phyloP scores from a whole-genome alignment of 2,329 filamentous ascomycete genomes.

The Dactylellina drechsleri region DNA sequence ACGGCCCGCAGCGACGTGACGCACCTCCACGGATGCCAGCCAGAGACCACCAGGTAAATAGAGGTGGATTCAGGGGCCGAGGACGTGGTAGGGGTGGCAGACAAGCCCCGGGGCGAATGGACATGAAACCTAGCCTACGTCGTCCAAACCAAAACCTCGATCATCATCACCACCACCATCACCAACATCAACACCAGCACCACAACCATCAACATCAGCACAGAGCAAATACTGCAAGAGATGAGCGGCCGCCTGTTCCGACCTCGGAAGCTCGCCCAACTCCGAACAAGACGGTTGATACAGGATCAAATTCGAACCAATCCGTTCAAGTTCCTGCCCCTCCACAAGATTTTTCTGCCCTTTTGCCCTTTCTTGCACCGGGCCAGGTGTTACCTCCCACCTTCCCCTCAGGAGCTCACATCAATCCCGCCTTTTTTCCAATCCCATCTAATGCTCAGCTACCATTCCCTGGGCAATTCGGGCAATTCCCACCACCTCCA shows the following conservation, averaged over 20 bases:
- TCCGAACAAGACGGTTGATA: background rate
- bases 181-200: background rate
- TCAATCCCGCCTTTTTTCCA: conserved; percentile 43
- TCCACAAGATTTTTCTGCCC: conserved; percentile 27
- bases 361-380: conserved; percentile 32
- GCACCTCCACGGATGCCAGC: conserved; percentile 62
- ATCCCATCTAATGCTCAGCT: conserved; percentile 35
- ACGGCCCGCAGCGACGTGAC: conserved; percentile 64
- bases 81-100: conserved; percentile 51
- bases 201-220: background rate
- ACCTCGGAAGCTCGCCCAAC: conserved; percentile 1
- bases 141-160: conserved; percentile 16
- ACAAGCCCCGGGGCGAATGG: conserved; percentile 17
- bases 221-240: conserved; percentile 5
- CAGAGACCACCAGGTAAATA: conserved; percentile 61
- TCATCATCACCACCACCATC: conserved; percentile 9
- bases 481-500: conserved; percentile 31
- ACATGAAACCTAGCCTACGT: conserved; percentile 11
- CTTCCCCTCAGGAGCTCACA: conserved; percentile 38
- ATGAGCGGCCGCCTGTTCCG: conserved; percentile 16
- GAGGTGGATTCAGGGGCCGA: conserved; percentile 61
- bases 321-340: conserved; percentile 6
- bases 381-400: conserved; percentile 15
- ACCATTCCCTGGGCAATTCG: conserved; percentile 31
- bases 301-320: background rate